Percentiles rank a stretch among this genome's conserved stretches.
Evolutionary conservation across 306 rosid genomes (phyloP).

Genomic region (Vachellia pachyceras): DNA sequence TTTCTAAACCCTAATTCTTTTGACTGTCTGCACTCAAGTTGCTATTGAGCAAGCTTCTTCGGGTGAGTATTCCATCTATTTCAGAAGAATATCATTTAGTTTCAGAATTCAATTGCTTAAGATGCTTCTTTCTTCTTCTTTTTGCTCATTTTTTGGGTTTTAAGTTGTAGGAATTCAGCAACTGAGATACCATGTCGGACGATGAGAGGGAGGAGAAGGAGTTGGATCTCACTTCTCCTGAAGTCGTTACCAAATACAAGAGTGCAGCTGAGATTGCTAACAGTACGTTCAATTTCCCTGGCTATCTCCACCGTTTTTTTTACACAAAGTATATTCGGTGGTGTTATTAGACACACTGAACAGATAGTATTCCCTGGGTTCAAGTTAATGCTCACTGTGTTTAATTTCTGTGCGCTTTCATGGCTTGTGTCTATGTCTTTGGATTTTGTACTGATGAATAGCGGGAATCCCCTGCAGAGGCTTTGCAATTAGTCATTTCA

Average conservation of each 20-base stretch:
- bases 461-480: constrained; percentile 56
- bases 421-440: constrained; percentile 1
- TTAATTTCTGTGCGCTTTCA: background rate
- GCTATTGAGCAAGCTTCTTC: constrained; percentile 8
- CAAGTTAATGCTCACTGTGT: background rate
- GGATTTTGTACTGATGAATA: background rate
- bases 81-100: background rate
- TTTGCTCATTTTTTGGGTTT: background rate
- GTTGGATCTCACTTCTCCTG: constrained; percentile 91
- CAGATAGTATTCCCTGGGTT: background rate
- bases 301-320: background rate
- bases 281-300: constrained; percentile 51
- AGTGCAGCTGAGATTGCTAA: constrained; percentile 89
- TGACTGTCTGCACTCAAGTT: background rate
- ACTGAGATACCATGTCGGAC: constrained; percentile 70
- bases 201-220: constrained; percentile 99
- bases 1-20: constrained; percentile 27
- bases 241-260: constrained; percentile 95
- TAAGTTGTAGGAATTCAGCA: background rate
- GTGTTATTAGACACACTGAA: constrained; percentile 1
- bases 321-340: background rate
- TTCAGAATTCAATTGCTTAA: constrained; percentile 16
- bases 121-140: background rate
- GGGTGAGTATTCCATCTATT: constrained; percentile 32
- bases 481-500: constrained; percentile 73